Conservation (phyloP, 257 asterid species). For the Datura wrightii region DNA sequence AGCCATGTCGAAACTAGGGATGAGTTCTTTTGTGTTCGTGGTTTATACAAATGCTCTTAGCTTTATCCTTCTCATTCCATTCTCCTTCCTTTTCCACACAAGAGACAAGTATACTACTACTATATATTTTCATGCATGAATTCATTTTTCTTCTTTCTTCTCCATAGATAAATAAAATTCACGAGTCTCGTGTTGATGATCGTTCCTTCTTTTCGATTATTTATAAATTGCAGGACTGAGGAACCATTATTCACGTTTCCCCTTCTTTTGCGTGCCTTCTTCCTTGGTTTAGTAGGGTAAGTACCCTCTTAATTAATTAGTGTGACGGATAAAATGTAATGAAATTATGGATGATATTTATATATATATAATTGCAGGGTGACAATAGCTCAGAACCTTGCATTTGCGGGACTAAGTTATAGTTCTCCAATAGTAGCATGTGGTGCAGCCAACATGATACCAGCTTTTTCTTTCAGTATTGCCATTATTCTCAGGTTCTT, state of each 20-base stretch:
- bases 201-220: too few species aligned
- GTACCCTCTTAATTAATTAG: constrained; percentile 6
- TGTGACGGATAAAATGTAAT: not conserved
- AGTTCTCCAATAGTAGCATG: constrained; percentile 82
- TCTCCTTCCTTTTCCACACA: constrained; percentile 41
- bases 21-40: constrained; percentile 78
- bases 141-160: not conserved
- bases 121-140: not conserved
- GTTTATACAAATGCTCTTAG: constrained; percentile 75
- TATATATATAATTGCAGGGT: too few species aligned
- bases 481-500: constrained; percentile 62
- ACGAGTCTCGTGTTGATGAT: too few species aligned
- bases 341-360: too few species aligned
- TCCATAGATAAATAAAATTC: not conserved
- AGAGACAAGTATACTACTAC: constrained; percentile 44
- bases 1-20: constrained; percentile 65
- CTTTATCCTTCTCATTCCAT: constrained; percentile 58
- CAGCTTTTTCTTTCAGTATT: constrained; percentile 67
- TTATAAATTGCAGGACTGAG: constrained; percentile 45
- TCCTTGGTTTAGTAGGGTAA: constrained; percentile 75
- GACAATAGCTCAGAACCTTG: constrained; percentile 70
- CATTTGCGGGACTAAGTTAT: constrained; percentile 72
- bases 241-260: constrained; percentile 50
- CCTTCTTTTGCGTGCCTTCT: constrained; percentile 52
- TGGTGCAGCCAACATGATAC: constrained; percentile 72